Conservation (phyloP, 2,329 filamentous ascomycete genomes). For the Alternaria metachromatica region DNA sequence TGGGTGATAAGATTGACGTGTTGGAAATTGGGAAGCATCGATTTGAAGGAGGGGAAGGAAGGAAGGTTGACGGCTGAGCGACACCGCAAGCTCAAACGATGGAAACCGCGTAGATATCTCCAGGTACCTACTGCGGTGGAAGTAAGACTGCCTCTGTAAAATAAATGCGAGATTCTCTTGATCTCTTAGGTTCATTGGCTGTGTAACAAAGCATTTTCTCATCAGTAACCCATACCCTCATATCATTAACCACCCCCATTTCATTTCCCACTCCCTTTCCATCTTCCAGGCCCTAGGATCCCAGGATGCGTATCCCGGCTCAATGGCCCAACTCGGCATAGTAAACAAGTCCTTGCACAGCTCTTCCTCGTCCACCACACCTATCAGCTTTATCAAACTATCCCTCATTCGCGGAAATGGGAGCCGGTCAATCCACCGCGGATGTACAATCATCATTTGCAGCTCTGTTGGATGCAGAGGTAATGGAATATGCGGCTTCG, state of each 20-base stretch:
- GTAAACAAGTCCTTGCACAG: constrained; percentile 45
- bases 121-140: not conserved
- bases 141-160: not conserved
- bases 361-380: constrained; percentile 48
- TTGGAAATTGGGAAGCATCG: constrained; percentile 43
- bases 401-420: constrained; percentile 52
- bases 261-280: constrained; percentile 39
- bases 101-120: not conserved
- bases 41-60: constrained; percentile 25
- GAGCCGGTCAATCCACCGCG: constrained; percentile 52
- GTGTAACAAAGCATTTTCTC: not conserved
- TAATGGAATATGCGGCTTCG: constrained; percentile 21
- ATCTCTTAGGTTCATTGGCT: not conserved
- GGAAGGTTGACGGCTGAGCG: constrained; percentile 13
- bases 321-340: constrained; percentile 43
- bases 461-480: constrained; percentile 44
- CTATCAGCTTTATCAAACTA: constrained; percentile 42
- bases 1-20: constrained; percentile 45
- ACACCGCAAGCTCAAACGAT: not conserved
- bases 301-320: constrained; percentile 35
- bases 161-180: not conserved
- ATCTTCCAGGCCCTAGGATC: constrained; percentile 48
- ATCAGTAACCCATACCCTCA: not conserved
- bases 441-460: constrained; percentile 46
- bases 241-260: constrained; percentile 44